A percentile compares a stretch with the other conserved stretches of the same genome.
phyloP scores from a whole-genome alignment of 75 land plant genomes.

The Picea glauca region DNA sequence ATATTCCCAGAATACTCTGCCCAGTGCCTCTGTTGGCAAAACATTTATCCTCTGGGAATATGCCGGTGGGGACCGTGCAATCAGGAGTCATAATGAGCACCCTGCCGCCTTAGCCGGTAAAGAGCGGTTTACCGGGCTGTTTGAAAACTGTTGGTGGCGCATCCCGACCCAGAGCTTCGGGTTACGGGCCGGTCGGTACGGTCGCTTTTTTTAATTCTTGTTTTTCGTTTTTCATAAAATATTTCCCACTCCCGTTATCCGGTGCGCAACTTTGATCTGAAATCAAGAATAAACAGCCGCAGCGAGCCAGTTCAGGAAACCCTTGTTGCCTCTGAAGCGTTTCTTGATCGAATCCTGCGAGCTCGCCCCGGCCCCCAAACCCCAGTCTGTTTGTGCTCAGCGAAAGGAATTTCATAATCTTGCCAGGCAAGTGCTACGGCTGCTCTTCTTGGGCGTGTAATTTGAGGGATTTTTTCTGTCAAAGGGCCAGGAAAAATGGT shows the following conservation, averaged over 20 bases:
- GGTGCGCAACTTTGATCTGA: not conserved
- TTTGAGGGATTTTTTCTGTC: not conserved
- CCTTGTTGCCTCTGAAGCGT: not conserved
- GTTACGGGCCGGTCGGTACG: slow-evolving; percentile 10
- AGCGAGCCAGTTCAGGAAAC: not conserved
- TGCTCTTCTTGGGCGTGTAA: not conserved
- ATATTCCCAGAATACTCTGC: not conserved
- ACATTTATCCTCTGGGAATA: not conserved
- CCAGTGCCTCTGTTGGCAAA: not conserved
- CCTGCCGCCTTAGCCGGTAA: not conserved
- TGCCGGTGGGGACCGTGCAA: slow-evolving; percentile 10
- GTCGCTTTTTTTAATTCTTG: not conserved
- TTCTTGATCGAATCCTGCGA: not conserved
- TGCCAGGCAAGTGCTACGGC: no score
- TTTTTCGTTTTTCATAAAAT: not conserved
- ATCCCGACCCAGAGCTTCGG: not conserved
- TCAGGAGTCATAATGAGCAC: slow-evolving; percentile 4
- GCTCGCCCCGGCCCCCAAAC: no score
- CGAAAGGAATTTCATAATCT: no score
- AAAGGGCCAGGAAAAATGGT: not conserved
- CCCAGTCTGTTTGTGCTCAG: no score
- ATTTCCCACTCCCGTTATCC: slow-evolving; percentile 8
- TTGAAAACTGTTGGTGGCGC: not conserved
- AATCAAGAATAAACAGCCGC: slow-evolving; percentile 9
- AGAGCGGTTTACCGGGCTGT: slow-evolving; percentile 7